Evolutionary conservation across 177 flowering plant species (phyloP), one percentile per base, ranked within the genome.

Genomic region (Vitis hybrid): DNA sequence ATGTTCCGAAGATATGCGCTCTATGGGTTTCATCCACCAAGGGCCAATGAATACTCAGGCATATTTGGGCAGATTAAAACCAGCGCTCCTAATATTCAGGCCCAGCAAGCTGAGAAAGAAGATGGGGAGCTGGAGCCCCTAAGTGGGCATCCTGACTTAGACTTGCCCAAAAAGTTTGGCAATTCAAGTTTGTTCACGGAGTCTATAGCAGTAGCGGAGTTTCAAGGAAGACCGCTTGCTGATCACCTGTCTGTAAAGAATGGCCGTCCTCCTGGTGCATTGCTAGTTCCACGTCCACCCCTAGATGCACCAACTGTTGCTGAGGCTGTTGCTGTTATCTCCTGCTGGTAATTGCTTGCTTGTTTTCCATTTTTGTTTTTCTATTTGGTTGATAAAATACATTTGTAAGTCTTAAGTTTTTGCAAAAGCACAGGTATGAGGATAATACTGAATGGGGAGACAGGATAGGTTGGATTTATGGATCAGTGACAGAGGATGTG

Each of bases 221-320:
- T 67, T 65, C 95, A 92, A 80, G 97, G 91, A 7, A 83, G 97
- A 1, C 97, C 95, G 1, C 88, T 92, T 1, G 95, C 92, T 11
- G 97, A 92, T 76, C 97, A 92, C 67, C 54, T 72, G 15, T 82
- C 91, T 0, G 86, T 92, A 0, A 85, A 88, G 82, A 88, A 90
- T 65, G 97, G 97, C 3, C 78, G 97, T 18, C 95, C 97, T 15
- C 89, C 96, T 1, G 96, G 96, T 15, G 88, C 94, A 3, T 70
- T 91, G 33, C 81, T 87, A 58, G 15, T 28, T 1, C 84, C 94
- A 0, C 91, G 96, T 3, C 87, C 84, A 0, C 89, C 96, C 0
- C 83, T 91, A 0, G 96, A 91, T 78, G 96, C 96, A 0, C 96
- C 86, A 0, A 89, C 94, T 15, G 94, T 87, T 4, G 96, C 96